Percentiles rank a stretch among this genome's conserved stretches.
Evolutionary conservation across 1,284 basidiomycete species (phyloP).

Genomic region (Melanopsichium pennsylvanicum): DNA sequence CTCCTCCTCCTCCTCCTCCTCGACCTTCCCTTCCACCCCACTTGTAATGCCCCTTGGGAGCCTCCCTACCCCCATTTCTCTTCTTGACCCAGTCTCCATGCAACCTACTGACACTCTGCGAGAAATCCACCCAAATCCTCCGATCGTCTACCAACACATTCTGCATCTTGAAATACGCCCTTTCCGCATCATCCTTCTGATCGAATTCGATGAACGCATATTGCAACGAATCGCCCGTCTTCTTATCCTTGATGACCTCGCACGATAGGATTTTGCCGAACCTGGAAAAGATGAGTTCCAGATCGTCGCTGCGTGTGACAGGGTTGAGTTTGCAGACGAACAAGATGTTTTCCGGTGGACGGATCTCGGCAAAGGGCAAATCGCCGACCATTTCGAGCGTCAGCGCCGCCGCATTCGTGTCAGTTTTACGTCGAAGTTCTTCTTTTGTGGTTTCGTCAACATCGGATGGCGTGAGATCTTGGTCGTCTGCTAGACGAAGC

Average conservation of each 20-base stretch:
- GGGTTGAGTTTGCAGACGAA: slow-evolving; percentile 99
- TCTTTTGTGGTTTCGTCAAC: slow-evolving; percentile 85
- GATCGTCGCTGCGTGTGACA: slow-evolving; percentile 91
- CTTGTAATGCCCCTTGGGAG: slow-evolving; percentile 48
- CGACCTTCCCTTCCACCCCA: not conserved
- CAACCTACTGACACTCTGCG: slow-evolving; percentile 75
- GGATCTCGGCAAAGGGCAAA: slow-evolving; percentile 94
- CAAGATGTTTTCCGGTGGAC: slow-evolving; percentile 96
- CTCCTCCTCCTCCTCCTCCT: not conserved
- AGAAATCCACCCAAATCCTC: slow-evolving; percentile 96
- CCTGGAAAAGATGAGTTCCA: slow-evolving; percentile 95
- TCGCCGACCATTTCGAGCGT: slow-evolving; percentile 99
- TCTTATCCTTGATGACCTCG: slow-evolving; percentile 94
- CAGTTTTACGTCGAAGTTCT: slow-evolving; percentile 78
- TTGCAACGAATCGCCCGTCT: slow-evolving; percentile 92
- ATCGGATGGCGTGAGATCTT: slow-evolving; percentile 53
- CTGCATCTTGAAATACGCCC: slow-evolving; percentile 99
- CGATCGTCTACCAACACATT: slow-evolving; percentile 98
- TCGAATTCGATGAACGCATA: slow-evolving; percentile 99
- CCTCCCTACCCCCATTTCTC: slow-evolving; percentile 54
- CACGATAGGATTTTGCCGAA: slow-evolving; percentile 96
- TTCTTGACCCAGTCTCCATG: slow-evolving; percentile 67
- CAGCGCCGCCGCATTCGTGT: slow-evolving; percentile 88
- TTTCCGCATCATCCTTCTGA: slow-evolving; percentile 87
- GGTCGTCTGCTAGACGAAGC: slow-evolving; percentile 77